Evolutionary conservation across 306 rosid genomes (phyloP).

Genomic region (Cicer cuneatum): DNA sequence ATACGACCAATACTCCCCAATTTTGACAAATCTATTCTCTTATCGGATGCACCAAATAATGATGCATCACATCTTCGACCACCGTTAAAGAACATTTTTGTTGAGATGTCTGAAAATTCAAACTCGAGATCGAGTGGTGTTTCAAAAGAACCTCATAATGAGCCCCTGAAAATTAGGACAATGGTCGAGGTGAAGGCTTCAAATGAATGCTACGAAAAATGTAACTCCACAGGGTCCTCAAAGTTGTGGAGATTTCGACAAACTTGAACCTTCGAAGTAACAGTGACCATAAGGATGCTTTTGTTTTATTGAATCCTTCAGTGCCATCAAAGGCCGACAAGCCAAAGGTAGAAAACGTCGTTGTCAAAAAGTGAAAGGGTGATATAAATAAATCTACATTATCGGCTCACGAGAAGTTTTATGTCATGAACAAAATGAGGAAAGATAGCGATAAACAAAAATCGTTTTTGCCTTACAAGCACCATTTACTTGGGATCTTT

Average conservation of each 20-base stretch:
- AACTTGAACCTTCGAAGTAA: too few relatives aligned
- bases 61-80: conserved; percentile 29
- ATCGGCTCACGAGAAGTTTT: too few relatives aligned
- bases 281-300: neutral
- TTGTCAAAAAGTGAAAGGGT: neutral
- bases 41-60: neutral
- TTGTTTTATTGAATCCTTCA: neutral
- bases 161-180: too few relatives aligned
- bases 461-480: conserved; percentile 35
- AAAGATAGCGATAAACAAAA: conserved; percentile 54
- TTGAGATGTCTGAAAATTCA: conserved; percentile 30
- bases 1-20: conserved; percentile 54
- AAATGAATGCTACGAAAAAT: conserved; percentile 44
- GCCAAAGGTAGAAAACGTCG: too few relatives aligned
- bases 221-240: neutral
- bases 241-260: neutral
- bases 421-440: neutral
- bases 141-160: neutral
- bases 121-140: neutral
- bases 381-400: neutral
- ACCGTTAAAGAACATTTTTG: conserved; percentile 61
- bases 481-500: too few relatives aligned
- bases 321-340: conserved; percentile 50
- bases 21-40: conserved; percentile 49
- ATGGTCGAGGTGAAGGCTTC: neutral